Conservation (phyloP, 2,329 filamentous ascomycete species). For the Xylariaceae sp. region DNA sequence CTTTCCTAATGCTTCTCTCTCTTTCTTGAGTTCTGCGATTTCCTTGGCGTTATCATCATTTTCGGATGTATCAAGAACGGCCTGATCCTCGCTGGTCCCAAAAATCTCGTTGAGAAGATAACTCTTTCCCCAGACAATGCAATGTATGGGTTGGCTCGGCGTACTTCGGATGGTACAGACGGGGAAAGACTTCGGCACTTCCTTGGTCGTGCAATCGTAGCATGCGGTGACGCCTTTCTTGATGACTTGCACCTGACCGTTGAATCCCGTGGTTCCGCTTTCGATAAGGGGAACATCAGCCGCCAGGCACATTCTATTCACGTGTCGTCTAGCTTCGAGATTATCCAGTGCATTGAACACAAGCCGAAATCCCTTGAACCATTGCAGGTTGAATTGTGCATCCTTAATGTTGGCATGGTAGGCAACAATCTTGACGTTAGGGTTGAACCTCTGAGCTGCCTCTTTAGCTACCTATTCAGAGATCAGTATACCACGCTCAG, state of each 20-base stretch:
- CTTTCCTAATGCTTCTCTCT: constrained; percentile 81
- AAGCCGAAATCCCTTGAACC: constrained; percentile 82
- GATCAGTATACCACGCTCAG: constrained; percentile 31
- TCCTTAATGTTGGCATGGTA: constrained; percentile 98
- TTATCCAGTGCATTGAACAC: constrained; percentile 99
- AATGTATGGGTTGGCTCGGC: constrained; percentile 95
- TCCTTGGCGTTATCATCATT: constrained; percentile 86
- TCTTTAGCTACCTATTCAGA: constrained; percentile 81
- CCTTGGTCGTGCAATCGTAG: constrained; percentile 93
- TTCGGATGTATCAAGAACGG: constrained; percentile 78
- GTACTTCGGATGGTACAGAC: constrained; percentile 98
- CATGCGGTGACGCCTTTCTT: constrained; percentile 91
- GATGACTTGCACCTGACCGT: constrained; percentile 96
- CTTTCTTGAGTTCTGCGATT: constrained; percentile 84
- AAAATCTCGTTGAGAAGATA: constrained; percentile 96
- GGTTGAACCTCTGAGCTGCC: constrained; percentile 88
- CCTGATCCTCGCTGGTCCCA: constrained; percentile 86
- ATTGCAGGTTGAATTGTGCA: constrained; percentile 80
- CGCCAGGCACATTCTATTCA: constrained; percentile 96
- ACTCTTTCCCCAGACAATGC: constrained; percentile 98
- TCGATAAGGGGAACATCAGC: constrained; percentile 91
- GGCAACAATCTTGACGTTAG: constrained; percentile 82
- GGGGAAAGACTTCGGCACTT: constrained; percentile 89
- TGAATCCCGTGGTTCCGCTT: constrained; percentile 97
- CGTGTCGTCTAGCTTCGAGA: constrained; percentile 88